These are phyloP conservation scores for Candida namnaoensis DNA, from an alignment of 805 yeast species.

Conservation along the genomic window DNA sequence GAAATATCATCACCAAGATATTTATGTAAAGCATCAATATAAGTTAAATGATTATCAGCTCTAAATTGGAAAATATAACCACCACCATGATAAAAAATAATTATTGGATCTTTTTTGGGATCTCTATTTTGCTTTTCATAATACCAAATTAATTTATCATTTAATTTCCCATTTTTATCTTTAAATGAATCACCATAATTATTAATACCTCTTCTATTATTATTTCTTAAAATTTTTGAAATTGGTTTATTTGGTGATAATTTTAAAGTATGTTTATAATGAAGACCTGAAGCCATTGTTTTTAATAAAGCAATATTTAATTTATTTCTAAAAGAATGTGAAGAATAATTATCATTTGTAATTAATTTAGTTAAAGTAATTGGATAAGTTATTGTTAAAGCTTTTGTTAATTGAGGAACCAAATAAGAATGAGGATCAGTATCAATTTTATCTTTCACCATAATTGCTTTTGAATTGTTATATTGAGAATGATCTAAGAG, in stretches of 20 bases:
- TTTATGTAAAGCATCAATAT: background rate
- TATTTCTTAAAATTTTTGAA: background rate
- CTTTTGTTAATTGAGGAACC: no score
- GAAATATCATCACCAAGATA: background rate
- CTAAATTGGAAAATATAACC: background rate
- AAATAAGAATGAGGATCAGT: no score
- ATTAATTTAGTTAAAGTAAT: no score
- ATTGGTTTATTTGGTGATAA: background rate
- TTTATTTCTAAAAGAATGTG: background rate
- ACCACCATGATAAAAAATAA: constrained; percentile 2
- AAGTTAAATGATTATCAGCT: background rate
- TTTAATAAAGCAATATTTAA: background rate
- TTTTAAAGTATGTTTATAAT: background rate
- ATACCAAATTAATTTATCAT: background rate
- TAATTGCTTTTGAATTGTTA: no score
- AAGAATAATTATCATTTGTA: background rate
- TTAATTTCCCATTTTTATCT: background rate
- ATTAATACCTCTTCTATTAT: background rate
- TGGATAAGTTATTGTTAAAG: no score
- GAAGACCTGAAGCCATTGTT: background rate
- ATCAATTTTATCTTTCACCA: no score
- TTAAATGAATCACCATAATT: background rate
- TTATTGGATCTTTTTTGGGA: background rate
- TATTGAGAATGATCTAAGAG: no score
- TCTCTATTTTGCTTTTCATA: background rate